Base-by-base conservation (phyloP, 306 rosid species). In the Pyrus betulifolia region DNA sequence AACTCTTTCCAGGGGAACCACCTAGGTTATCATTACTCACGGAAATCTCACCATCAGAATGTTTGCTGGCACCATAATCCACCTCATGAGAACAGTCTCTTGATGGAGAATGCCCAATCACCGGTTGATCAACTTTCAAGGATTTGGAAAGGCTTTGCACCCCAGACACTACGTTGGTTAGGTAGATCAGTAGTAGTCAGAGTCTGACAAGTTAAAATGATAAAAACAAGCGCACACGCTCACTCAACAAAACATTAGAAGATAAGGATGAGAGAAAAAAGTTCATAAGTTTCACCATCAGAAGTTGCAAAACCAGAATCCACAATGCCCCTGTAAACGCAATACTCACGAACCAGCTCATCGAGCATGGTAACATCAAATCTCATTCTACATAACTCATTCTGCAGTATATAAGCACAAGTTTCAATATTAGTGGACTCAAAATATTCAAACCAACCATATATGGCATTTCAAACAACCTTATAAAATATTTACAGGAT, bases 331-430 rank as follows among this genome's bases (percentile, higher is more conserved):
- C 99, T 83, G 74, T 96, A 96, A 82, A 96, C 89, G 80, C 98
- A 92, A 82, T 96, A 92, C 81, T 96, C 99, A 22, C 87, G 93
- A 78, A 96, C 98, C 86, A 96, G 98, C 81, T 96, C 97, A 73
- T 96, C 98, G 82, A 95, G 97, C 77, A 90, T 78, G 28, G 93
- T 85, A 76, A 87, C 87, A 87, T 92, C 98, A 86, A 96, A 81
- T 71, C 81, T 87, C 86, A 90, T 96, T 81, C 96, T 91, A 83
- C 97, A 88, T 78, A 96, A 84, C 76, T 96, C 98, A 82, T 92
- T 96, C 99, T 96, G 96, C 83, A 83, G 87, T n/a, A 69, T 55
- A 71, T 27, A 77, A 22, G 71, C 31, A 58, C 40, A 89, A 74
- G 8, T 75, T 70, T 84, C 15, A 80, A 76, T 21, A 45, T 13